These are phyloP conservation scores for Lactarius pseudohatsudake DNA, from an alignment of 768 basidiomycete species.

Conservation along the genomic window DNA sequence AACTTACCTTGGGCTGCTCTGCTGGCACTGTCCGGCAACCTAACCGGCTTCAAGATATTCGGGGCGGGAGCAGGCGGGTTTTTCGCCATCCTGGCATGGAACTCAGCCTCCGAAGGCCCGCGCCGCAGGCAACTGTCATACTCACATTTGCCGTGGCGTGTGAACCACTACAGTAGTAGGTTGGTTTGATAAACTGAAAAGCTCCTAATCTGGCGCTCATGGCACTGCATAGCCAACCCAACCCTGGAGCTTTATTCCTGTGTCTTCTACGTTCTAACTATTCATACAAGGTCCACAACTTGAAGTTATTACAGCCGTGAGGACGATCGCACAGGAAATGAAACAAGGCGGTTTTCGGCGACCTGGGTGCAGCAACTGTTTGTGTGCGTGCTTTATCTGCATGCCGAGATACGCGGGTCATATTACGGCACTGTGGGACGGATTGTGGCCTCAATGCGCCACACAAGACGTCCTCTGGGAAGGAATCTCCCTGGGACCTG, in stretches of 20 bases:
- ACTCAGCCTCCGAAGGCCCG: neutral
- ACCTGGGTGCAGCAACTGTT: neutral
- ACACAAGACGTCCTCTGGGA: neutral
- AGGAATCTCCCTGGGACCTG: neutral
- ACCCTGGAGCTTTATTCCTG: neutral
- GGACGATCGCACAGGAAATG: neutral
- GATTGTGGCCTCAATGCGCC: neutral
- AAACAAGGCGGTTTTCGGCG: neutral
- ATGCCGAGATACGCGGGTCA: neutral
- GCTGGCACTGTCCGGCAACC: no score
- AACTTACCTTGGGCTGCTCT: no score
- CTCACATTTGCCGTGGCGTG: neutral
- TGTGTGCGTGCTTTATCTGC: neutral
- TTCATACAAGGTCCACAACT: neutral
- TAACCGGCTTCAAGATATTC: no score
- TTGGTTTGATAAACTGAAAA: neutral
- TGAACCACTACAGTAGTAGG: neutral
- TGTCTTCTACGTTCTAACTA: neutral
- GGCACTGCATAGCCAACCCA: conserved; percentile 4
- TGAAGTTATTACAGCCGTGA: neutral
- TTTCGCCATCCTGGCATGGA: neutral
- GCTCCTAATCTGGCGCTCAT: neutral
- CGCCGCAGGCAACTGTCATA: neutral
- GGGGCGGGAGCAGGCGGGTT: neutral
- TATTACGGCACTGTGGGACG: neutral